These are phyloP conservation scores for Calonectria pauciramosa DNA, from an alignment of 2,329 filamentous ascomycete genomes.

Conservation along the genomic window DNA sequence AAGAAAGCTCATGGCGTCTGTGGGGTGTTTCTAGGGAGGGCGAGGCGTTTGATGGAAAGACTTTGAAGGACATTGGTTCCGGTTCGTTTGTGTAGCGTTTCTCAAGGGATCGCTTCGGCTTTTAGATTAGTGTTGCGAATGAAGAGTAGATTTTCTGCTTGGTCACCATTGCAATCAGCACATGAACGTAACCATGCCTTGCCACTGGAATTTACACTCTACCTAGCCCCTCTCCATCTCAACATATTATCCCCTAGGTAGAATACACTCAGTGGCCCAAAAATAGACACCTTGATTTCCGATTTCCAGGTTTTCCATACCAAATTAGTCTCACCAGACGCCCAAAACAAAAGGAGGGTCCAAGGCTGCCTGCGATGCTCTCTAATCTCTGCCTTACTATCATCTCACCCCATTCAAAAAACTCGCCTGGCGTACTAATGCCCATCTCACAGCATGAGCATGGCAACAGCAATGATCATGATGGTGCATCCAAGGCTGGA, in stretches of 20 bases:
- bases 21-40: slow-evolving; percentile 34
- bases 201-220: slow-evolving; percentile 14
- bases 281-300: slow-evolving; percentile 32
- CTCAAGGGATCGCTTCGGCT: not conserved
- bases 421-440: not conserved
- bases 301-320: slow-evolving; percentile 43
- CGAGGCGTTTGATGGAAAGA: slow-evolving; percentile 38
- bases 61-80: slow-evolving; percentile 16
- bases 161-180: not conserved
- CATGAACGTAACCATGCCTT: not conserved
- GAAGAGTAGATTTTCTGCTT: not conserved
- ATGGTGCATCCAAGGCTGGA: slow-evolving; percentile 52
- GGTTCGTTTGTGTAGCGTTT: slow-evolving; percentile 9
- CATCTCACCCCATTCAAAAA: not conserved
- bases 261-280: slow-evolving; percentile 37
- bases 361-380: not conserved
- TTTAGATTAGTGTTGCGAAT: not conserved
- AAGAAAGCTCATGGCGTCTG: slow-evolving; percentile 30
- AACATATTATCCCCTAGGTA: slow-evolving; percentile 42
- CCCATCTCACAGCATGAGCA: slow-evolving; percentile 49
- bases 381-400: not conserved
- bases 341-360: slow-evolving; percentile 26
- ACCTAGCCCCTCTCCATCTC: slow-evolving; percentile 25
- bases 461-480: slow-evolving; percentile 52
- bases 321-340: slow-evolving; percentile 38